These are phyloP conservation scores for Podospora pseudopauciseta DNA, from an alignment of 495 filamentous ascomycete species.

Conservation along the genomic window DNA sequence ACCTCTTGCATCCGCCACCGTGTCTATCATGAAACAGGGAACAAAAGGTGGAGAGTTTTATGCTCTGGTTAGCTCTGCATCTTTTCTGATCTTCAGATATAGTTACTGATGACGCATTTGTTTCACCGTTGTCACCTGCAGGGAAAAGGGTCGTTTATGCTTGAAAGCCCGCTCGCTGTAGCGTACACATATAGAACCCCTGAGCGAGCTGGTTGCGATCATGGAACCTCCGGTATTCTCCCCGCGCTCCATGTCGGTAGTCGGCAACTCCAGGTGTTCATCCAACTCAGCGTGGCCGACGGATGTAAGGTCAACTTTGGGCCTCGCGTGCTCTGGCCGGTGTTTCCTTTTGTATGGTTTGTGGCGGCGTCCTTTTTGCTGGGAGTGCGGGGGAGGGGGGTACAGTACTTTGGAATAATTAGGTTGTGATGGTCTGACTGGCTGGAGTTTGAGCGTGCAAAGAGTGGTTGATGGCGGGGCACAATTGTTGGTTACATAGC, in stretches of 20 bases:
- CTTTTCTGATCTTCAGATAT: background rate
- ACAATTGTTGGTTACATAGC: background rate
- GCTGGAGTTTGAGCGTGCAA: background rate
- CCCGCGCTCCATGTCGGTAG: too few species aligned
- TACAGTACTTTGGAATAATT: background rate
- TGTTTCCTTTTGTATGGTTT: background rate
- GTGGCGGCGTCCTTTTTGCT: background rate
- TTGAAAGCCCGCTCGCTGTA: background rate
- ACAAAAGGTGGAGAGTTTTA: background rate
- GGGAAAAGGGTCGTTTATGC: background rate
- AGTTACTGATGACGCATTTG: background rate
- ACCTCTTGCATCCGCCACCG: constrained; percentile 16
- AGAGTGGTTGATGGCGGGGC: background rate
- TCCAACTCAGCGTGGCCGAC: background rate
- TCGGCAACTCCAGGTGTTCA: too few species aligned
- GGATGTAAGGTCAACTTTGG: background rate
- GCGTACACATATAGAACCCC: too few species aligned
- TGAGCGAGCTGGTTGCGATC: too few species aligned
- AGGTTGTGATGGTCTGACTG: background rate
- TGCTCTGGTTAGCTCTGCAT: background rate
- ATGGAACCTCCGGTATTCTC: too few species aligned
- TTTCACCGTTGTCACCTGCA: background rate
- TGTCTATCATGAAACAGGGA: background rate
- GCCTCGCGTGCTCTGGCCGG: background rate
- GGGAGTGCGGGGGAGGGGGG: background rate